Percentiles rank a stretch among this genome's conserved stretches.
Conservation (phyloP, 129 eudicot species). For the Mikania micrantha region DNA sequence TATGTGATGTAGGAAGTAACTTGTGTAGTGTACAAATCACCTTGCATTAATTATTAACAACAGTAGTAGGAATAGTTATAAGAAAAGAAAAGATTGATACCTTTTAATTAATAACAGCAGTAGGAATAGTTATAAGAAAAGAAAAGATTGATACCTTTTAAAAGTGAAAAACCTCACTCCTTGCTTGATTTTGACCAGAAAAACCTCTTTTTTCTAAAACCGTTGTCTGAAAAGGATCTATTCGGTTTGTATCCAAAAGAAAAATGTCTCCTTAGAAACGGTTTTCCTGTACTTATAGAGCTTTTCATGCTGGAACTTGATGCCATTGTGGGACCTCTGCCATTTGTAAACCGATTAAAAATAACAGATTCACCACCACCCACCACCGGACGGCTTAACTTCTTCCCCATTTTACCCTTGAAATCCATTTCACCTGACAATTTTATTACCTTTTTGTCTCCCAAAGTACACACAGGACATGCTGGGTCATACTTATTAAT, state of each 20-base stretch:
- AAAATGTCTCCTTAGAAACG: slow-evolving; percentile 70
- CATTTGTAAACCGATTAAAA: slow-evolving; percentile 45
- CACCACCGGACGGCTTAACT: slow-evolving; percentile 46
- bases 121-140: background rate
- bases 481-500: slow-evolving; percentile 75
- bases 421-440: slow-evolving; percentile 65
- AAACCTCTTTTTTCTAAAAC: slow-evolving; percentile 53
- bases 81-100: no score
- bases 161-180: slow-evolving; percentile 32
- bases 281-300: slow-evolving; percentile 44
- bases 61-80: no score
- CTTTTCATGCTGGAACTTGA: slow-evolving; percentile 71
- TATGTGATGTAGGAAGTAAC: background rate
- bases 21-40: background rate
- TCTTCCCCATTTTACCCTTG: slow-evolving; percentile 49
- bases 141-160: slow-evolving; percentile 28
- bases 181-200: slow-evolving; percentile 90
- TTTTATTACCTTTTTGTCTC: slow-evolving; percentile 62
- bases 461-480: slow-evolving; percentile 92
- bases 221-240: slow-evolving; percentile 42
- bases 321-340: slow-evolving; percentile 46
- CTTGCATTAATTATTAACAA: background rate
- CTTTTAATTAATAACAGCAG: background rate
- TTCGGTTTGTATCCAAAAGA: slow-evolving; percentile 68
- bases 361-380: slow-evolving; percentile 35